These are phyloP conservation scores for Talaromyces piceae DNA, from an alignment of 2,329 filamentous ascomycete species.

Conservation along the genomic window DNA sequence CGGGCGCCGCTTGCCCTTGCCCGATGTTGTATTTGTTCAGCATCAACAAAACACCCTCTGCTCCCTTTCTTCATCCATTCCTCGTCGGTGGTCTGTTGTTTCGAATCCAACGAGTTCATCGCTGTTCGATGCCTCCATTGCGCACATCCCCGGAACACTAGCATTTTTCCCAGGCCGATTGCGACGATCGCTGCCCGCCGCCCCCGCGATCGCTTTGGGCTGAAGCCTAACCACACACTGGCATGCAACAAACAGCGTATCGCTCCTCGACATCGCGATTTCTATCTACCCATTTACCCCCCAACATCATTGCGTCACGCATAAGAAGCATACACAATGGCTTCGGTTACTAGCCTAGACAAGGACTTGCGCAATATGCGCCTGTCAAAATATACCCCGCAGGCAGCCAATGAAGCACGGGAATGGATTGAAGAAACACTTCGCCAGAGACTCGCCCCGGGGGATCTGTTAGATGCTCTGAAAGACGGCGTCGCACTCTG, in stretches of 20 bases:
- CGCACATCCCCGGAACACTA: background rate
- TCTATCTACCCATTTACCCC: background rate
- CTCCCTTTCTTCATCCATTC: background rate
- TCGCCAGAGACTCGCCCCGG: constrained; percentile 61
- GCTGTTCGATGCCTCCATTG: background rate
- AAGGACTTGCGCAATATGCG: constrained; percentile 92
- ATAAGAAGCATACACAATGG: constrained; percentile 55
- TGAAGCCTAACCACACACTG: constrained; percentile 15
- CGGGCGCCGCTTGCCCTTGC: background rate
- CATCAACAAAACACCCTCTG: background rate
- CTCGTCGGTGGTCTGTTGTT: background rate
- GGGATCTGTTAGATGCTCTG: constrained; percentile 75
- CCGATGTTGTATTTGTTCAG: background rate
- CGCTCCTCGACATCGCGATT: background rate
- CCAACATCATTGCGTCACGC: background rate
- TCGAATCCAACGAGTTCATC: background rate
- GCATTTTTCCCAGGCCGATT: background rate
- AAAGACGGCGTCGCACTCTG: constrained; percentile 90
- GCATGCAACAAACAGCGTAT: background rate
- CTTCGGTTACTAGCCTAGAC: constrained; percentile 86
- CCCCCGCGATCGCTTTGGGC: constrained; percentile 9
- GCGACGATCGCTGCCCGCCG: background rate
- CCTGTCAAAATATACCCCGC: constrained; percentile 84
- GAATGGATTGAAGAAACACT: constrained; percentile 79
- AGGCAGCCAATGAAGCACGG: constrained; percentile 76